Evolutionary conservation across 1,139 yeast species (phyloP).

Genomic region (Arxiozyma slooffiae): DNA sequence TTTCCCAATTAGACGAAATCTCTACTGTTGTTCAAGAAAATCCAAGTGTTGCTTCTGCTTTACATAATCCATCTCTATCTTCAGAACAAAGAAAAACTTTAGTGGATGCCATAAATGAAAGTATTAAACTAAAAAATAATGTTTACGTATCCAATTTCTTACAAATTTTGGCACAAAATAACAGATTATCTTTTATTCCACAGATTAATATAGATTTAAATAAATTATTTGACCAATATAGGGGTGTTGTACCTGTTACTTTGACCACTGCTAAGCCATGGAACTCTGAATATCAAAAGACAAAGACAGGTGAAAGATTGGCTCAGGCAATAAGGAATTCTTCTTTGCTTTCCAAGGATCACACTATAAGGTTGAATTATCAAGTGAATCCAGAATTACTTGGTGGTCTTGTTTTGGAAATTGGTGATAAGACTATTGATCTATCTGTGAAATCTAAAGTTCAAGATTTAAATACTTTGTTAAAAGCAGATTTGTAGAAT

Average conservation of each 20-base stretch:
- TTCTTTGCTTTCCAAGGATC: slow-evolving; percentile 69
- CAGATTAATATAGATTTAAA: slow-evolving; percentile 63
- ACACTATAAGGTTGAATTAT: slow-evolving; percentile 77
- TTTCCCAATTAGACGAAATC: not conserved
- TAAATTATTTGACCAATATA: slow-evolving; percentile 75
- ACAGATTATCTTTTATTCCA: slow-evolving; percentile 69
- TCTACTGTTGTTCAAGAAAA: not conserved
- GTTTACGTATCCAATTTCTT: slow-evolving; percentile 72
- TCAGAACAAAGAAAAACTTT: slow-evolving; percentile 63
- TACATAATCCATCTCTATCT: slow-evolving; percentile 79
- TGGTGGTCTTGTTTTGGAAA: slow-evolving; percentile 94
- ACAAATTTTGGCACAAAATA: slow-evolving; percentile 83
- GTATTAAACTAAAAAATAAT: slow-evolving; percentile 42
- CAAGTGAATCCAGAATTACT: slow-evolving; percentile 79
- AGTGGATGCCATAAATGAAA: slow-evolving; percentile 46
- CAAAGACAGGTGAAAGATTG: slow-evolving; percentile 72
- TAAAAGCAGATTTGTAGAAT: slow-evolving; percentile 69
- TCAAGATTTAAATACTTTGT: slow-evolving; percentile 78
- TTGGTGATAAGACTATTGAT: slow-evolving; percentile 95
- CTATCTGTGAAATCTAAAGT: slow-evolving; percentile 79
- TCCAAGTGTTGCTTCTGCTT: slow-evolving; percentile 60
- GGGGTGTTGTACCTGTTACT: slow-evolving; percentile 87
- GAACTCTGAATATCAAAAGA: slow-evolving; percentile 62
- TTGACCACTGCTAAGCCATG: slow-evolving; percentile 83
- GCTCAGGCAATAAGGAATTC: slow-evolving; percentile 44